Percentiles rank a stretch among this genome's conserved stretches.
Evolutionary conservation across 2,329 filamentous ascomycete genomes (phyloP).

Genomic region (Exophiala viscosa): DNA sequence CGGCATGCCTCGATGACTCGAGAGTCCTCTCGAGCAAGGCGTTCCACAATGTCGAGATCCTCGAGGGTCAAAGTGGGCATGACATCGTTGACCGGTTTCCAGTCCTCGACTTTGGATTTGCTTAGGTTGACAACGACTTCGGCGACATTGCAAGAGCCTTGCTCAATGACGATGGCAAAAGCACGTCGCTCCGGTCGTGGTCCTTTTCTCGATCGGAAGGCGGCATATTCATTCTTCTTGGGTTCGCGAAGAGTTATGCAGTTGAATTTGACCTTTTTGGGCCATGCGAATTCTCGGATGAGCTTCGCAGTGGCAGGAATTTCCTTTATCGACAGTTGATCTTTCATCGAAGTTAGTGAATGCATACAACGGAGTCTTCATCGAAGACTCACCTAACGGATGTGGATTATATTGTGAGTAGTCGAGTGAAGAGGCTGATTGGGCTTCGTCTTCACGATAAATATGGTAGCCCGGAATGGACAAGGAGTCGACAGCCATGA

Average conservation of each 20-base stretch:
- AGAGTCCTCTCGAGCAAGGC: slow-evolving; percentile 69
- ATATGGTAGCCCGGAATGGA: slow-evolving; percentile 25
- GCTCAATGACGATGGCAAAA: slow-evolving; percentile 49
- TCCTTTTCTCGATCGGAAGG: slow-evolving; percentile 25
- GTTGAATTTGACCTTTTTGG: slow-evolving; percentile 35
- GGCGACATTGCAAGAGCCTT: slow-evolving; percentile 59
- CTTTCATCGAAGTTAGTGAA: not conserved
- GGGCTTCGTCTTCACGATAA: slow-evolving; percentile 16
- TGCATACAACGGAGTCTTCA: not conserved
- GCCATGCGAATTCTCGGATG: slow-evolving; percentile 20
- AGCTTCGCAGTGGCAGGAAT: slow-evolving; percentile 1
- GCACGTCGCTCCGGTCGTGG: slow-evolving; percentile 35
- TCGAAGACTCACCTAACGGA: slow-evolving; percentile 16
- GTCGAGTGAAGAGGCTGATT: slow-evolving; percentile 8
- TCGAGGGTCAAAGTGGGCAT: slow-evolving; percentile 93
- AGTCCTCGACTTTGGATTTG: slow-evolving; percentile 63
- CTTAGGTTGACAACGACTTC: slow-evolving; percentile 76
- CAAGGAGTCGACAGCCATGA: slow-evolving; percentile 22
- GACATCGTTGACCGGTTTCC: slow-evolving; percentile 70
- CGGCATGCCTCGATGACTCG: slow-evolving; percentile 88
- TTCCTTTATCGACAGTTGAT: slow-evolving; percentile 5
- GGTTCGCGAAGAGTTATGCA: slow-evolving; percentile 29
- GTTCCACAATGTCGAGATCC: slow-evolving; percentile 77
- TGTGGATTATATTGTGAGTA: slow-evolving; percentile 12
- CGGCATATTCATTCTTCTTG: slow-evolving; percentile 1